Base-by-base conservation (phyloP, 202 grass and related monocot species). In the Hordeum pubiflorum region DNA sequence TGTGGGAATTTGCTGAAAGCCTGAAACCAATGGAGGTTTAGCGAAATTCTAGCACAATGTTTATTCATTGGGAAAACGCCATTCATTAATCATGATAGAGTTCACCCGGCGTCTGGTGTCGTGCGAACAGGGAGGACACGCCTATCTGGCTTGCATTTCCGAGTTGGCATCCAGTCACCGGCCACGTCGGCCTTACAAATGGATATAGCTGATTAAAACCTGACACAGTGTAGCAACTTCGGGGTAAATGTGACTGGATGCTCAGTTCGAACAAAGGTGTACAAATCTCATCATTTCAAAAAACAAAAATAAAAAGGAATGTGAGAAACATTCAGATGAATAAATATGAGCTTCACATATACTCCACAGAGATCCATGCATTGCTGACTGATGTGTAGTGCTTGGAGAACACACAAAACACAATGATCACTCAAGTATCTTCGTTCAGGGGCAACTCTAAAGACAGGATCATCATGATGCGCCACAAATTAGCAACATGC, bases 401-500 rank as follows among this genome's bases (percentile, higher is more conserved):
- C 38, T 10, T 69, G 75, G 59, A 74, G 75, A 52, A 61, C 75
- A 87, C 48, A 57, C 26, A 18, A 11, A 85, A 58, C 58, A 72
- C 23, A 23, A 54, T 21, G 59, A 78, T 85, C 12, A 27, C 57
- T 69, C 4, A 73, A 74, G 69, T 82, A 63, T 15, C 41, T 65
- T 52, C 54, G 43, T 70, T 81, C 48, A 61, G 58, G 17, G 18
- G n/a, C 24, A 24, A 41, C 37, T 20, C 65, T 36, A 60, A 60
- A 82, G 83, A 89, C 83, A 89, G 8, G 73, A 12, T 39, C 78
- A 89, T 89, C 38, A 86, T 89, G 79, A 78, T 82, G 87, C 83
- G 59, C n/a, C 66, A 60, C 50, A 74, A 74, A 89, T 65, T 60
- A 79, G 87, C 58, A 59, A 33, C 83, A 89, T 6, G 22, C 23